phyloP scores from a whole-genome alignment of 768 basidiomycete genomes.

The Amanita rubescens region DNA sequence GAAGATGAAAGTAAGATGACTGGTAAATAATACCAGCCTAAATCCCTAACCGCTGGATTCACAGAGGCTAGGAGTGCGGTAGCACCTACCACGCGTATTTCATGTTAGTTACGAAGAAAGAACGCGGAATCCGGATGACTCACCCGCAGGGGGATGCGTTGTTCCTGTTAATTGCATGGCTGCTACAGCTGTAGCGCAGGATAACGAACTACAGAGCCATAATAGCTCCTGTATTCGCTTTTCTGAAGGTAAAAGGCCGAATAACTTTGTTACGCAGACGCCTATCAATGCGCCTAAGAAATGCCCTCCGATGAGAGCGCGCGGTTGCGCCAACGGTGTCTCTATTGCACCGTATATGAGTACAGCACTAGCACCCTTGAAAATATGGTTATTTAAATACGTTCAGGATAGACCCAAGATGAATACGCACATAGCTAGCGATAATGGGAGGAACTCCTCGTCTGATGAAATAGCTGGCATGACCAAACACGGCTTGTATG shows the following conservation, averaged over 20 bases:
- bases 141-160: conserved; percentile 48
- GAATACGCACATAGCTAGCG: conserved; percentile 36
- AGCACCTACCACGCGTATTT: conserved; percentile 26
- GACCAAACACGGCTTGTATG: conserved; percentile 43
- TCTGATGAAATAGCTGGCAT: conserved; percentile 39
- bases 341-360: conserved; percentile 49
- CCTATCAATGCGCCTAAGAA: conserved; percentile 43
- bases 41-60: conserved; percentile 30
- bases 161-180: conserved; percentile 47
- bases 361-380: conserved; percentile 45
- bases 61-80: conserved; percentile 46
- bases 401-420: too few species aligned
- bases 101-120: not conserved
- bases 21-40: conserved; percentile 50
- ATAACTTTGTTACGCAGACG: conserved; percentile 44
- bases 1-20: conserved; percentile 41
- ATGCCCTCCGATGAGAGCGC: conserved; percentile 43
- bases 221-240: conserved; percentile 32
- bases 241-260: conserved; percentile 36
- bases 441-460: conserved; percentile 39
- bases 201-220: conserved; percentile 45
- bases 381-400: not conserved
- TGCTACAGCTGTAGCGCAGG: conserved; percentile 35
- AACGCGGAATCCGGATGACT: not conserved
- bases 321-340: conserved; percentile 45